Conservation (phyloP, 805 yeast species). For the Wickerhamomyces tratensis region DNA sequence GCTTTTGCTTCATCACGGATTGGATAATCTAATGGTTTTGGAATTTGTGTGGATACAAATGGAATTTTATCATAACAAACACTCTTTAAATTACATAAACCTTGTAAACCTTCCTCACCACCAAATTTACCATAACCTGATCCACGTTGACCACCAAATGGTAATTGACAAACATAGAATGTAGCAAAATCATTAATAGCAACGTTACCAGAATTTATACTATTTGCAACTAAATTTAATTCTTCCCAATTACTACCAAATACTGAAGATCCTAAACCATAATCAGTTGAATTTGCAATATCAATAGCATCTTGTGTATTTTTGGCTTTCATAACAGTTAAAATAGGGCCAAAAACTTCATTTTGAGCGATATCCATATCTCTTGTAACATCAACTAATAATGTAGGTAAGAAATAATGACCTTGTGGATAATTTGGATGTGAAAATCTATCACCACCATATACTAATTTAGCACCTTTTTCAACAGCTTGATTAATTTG, state of each 20-base stretch:
- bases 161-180: slow-evolving; percentile 88
- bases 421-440: slow-evolving; percentile 97
- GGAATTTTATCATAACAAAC: slow-evolving; percentile 79
- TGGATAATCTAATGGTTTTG: slow-evolving; percentile 88
- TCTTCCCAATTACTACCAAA: slow-evolving; percentile 58
- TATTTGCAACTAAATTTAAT: slow-evolving; percentile 54
- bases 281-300: slow-evolving; percentile 76
- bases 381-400: slow-evolving; percentile 71
- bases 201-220: slow-evolving; percentile 76
- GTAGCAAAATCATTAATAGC: slow-evolving; percentile 98
- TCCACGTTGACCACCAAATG: slow-evolving; percentile 91
- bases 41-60: slow-evolving; percentile 73
- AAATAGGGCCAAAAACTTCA: slow-evolving; percentile 92
- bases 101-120: slow-evolving; percentile 93
- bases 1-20: slow-evolving; percentile 72
- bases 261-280: slow-evolving; percentile 88
- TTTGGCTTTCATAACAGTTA: slow-evolving; percentile 69
- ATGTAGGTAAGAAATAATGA: slow-evolving; percentile 85
- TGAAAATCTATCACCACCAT: slow-evolving; percentile 71
- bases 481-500: slow-evolving; percentile 65
- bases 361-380: slow-evolving; percentile 74
- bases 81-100: slow-evolving; percentile 80
- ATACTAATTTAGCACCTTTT: slow-evolving; percentile 70
- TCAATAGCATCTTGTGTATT: slow-evolving; percentile 57
- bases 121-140: slow-evolving; percentile 98